phyloP scores from a whole-genome alignment of 1,284 basidiomycete genomes.

The Ceratobasidium sp. region DNA sequence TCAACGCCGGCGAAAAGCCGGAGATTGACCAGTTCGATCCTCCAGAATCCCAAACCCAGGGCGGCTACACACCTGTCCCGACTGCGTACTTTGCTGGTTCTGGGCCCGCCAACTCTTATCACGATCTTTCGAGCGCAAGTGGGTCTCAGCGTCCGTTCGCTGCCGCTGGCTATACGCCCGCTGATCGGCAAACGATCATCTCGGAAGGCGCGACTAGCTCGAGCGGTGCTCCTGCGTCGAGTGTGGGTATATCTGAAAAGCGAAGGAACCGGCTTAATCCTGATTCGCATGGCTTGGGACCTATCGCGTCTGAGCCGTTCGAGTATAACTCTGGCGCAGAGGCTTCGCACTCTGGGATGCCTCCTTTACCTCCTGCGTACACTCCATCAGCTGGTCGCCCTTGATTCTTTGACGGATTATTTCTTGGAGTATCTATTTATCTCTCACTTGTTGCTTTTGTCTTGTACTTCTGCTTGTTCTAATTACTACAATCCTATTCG shows the following conservation, averaged over 20 bases:
- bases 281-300: conserved; percentile 13
- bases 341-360: background rate
- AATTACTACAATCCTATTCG: too few species aligned
- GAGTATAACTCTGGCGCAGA: background rate
- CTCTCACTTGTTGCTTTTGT: background rate
- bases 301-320: conserved; percentile 22
- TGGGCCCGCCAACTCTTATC: background rate
- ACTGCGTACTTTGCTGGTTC: conserved; percentile 7
- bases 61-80: conserved; percentile 19
- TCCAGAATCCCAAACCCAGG: background rate
- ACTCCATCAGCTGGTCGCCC: conserved; percentile 1
- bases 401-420: background rate
- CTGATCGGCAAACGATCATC: conserved; percentile 21
- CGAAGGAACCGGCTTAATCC: conserved; percentile 25
- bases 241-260: conserved; percentile 22
- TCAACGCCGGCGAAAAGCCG: conserved; percentile 8
- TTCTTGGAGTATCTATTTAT: conserved; percentile 9
- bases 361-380: conserved; percentile 34
- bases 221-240: background rate
- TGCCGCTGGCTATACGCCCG: background rate
- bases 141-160: background rate
- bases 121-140: conserved; percentile 22
- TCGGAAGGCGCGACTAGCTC: background rate
- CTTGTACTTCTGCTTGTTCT: background rate
- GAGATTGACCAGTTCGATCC: conserved; percentile 28